Base-by-base conservation (phyloP, 306 rosid genomes). In the Cucurbita argyrosperma region DNA sequence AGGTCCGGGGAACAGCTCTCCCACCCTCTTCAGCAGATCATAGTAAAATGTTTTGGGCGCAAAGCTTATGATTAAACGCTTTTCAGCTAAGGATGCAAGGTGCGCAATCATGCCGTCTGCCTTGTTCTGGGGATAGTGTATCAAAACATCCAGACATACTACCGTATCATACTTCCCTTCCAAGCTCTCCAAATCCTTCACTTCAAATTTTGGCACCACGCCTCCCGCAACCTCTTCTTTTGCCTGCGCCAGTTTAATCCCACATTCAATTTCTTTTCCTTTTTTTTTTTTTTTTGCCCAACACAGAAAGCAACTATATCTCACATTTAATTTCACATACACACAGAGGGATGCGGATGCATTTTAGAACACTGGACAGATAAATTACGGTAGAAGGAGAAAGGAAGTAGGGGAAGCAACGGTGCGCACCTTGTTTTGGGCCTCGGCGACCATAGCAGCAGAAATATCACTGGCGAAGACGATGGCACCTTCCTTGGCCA, bases 1-100 rank as follows among this genome's bases (percentile, higher is more conserved):
- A 76, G 99, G 97, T 47, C 99, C 97, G 0, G 99, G 97, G 81
- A 94, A 94, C 80, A 94, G 74, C 92, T 94, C 97, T 74, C 99
- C 96, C 75, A 89, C 76, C 84, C 99, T 86, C 90, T 94, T 94
- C 21, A 94, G 79, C 23, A 91, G 46, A 81, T 85, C 89, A 54
- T 91, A 89, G 76, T 86, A 94, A 45, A 91, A 83, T 19, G 97
- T 94, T 82, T 89, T 94, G 1, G 99, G 99, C 0, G 97, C 99
- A 79, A 94, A 94, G 76, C 99, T 94, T 67, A 94, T 80, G 79
- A 94, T 82, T 69, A 94, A 74, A 46, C 99, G 80, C 4, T 89
- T 89, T 78, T 82, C 79, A 6, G 97, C 99, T 85, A 94, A 60
- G 5, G 97, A 91, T 55, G 95, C 92, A 15, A 91, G 97, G 82